Evolutionary conservation across 164 flowering plant genomes (phyloP), one percentile per base, ranked within the genome.

Genomic region (Hamamelis virginiana): DNA sequence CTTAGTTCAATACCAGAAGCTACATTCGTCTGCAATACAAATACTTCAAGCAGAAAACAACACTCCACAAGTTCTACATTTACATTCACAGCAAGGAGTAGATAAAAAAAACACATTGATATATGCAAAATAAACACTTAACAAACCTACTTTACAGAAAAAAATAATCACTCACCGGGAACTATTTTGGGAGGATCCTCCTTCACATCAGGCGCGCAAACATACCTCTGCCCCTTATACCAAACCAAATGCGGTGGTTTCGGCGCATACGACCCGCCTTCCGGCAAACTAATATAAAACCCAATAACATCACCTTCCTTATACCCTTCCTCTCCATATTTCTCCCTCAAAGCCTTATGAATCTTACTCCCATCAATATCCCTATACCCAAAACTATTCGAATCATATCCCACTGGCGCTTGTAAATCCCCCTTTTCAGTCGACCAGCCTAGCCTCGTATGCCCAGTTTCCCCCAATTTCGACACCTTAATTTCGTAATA

Each of bases 341-440:
- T 85, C 81, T 91, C 97, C 80, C 98, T 86, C 81, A 90, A 52
- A 8, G 96, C 99, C 81, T 90, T 90, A 65, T 91, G 93, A 55
- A 91, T 77, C 76, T 86, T 96, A 68, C 90, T 81, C 67, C 99
- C 99, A 82, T 96, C 99, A 65, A 93, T 69, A 68, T 96, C 99
- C 72, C 99, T 85, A 67, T 90, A 93, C 61, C 92, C 99, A 60
- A 81, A 96, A 77, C 99, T 91, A 62, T 89, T 86, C 19, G 74
- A 91, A 81, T 93, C 98, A 45, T 90, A 96, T 44, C 99, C 99
- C 4, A 96, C 99, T 0, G 99, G 99, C 1, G 97, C 98, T 82
- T 96, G 99, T 85, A 96, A 81, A 68, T 96, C 98, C 71, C 98
- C 99, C 48, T 91, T 92, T 78, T 93, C 97, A 10, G 85, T 93